Evolutionary conservation across 2,329 filamentous ascomycete species (phyloP).

Genomic region (Apiospora malaysiana): DNA sequence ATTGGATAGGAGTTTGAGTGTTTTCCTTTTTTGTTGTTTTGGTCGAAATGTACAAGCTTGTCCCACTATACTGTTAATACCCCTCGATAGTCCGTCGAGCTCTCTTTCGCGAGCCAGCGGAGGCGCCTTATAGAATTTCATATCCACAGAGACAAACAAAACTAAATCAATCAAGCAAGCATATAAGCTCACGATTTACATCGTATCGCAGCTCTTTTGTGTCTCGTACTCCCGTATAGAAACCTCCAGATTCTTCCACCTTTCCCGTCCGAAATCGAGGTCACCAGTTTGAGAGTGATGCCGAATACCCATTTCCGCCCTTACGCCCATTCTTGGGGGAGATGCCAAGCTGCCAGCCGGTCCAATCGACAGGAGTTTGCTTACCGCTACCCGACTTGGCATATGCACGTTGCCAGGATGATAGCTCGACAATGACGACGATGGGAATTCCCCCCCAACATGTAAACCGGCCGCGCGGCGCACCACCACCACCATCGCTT

Average conservation of each 20-base stretch:
- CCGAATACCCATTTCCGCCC: conserved; percentile 13
- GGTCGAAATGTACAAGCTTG: background rate
- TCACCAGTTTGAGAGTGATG: background rate
- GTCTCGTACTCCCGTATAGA: background rate
- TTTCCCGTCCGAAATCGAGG: background rate
- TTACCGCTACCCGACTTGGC: conserved; percentile 18
- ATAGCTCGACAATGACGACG: conserved; percentile 13
- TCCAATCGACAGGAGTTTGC: conserved; percentile 7
- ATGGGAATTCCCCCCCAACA: background rate
- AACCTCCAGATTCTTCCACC: background rate
- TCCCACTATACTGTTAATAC: conserved; percentile 17
- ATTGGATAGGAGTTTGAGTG: conserved; percentile 40
- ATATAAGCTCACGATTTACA: background rate
- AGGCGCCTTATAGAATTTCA: conserved; percentile 6
- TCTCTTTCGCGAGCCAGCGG: conserved; percentile 4
- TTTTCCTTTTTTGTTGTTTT: conserved; percentile 26
- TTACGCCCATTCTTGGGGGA: background rate
- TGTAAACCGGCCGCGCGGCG: conserved; percentile 10
- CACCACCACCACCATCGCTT: background rate
- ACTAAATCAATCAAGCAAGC: background rate
- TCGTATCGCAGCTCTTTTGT: too few relatives aligned
- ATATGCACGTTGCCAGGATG: conserved; percentile 7
- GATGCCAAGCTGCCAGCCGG: background rate
- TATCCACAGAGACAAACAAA: background rate
- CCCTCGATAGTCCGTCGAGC: conserved; percentile 12